Conservation (phyloP, 2,329 filamentous ascomycete genomes). For the Ophiocordyceps camponoti-rufipedis region DNA sequence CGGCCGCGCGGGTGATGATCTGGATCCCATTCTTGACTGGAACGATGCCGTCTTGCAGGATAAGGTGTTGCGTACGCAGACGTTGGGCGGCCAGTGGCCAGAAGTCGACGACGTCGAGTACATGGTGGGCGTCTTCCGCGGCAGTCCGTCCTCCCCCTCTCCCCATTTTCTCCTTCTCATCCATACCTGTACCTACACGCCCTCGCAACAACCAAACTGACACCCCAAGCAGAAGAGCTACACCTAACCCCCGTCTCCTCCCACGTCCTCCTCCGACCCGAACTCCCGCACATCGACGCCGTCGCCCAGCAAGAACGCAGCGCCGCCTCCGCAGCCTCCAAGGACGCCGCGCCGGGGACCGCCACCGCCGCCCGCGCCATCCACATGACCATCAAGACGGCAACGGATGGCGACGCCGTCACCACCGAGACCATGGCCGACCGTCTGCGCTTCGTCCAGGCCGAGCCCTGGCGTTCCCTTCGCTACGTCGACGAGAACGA, state of each 20-base stretch:
- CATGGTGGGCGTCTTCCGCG: slow-evolving; percentile 83
- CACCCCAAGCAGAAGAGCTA: slow-evolving; percentile 44
- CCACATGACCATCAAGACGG: slow-evolving; percentile 72
- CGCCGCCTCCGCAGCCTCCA: slow-evolving; percentile 19
- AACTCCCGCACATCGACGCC: slow-evolving; percentile 87
- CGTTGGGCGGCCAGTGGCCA: slow-evolving; percentile 65
- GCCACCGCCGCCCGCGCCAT: slow-evolving; percentile 50
- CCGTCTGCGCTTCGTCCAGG: slow-evolving; percentile 59
- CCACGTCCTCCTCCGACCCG: slow-evolving; percentile 75
- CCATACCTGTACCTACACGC: background rate
- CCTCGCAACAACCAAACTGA: slow-evolving; percentile 5
- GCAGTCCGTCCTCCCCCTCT: slow-evolving; percentile 42
- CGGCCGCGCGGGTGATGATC: slow-evolving; percentile 22
- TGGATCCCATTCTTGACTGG: slow-evolving; percentile 30
- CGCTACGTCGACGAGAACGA: slow-evolving; percentile 70
- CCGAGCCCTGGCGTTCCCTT: slow-evolving; percentile 65
- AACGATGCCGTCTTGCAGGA: slow-evolving; percentile 49
- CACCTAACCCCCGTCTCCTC: slow-evolving; percentile 73
- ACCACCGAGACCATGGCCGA: slow-evolving; percentile 55
- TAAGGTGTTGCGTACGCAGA: slow-evolving; percentile 62
- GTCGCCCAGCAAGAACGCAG: slow-evolving; percentile 48
- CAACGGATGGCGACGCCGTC: slow-evolving; percentile 45
- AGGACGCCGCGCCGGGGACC: slow-evolving; percentile 14
- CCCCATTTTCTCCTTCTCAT: background rate
- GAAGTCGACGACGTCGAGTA: slow-evolving; percentile 57